Conservation (phyloP, 1,284 basidiomycete genomes). For the Pseudozyma sp. region DNA sequence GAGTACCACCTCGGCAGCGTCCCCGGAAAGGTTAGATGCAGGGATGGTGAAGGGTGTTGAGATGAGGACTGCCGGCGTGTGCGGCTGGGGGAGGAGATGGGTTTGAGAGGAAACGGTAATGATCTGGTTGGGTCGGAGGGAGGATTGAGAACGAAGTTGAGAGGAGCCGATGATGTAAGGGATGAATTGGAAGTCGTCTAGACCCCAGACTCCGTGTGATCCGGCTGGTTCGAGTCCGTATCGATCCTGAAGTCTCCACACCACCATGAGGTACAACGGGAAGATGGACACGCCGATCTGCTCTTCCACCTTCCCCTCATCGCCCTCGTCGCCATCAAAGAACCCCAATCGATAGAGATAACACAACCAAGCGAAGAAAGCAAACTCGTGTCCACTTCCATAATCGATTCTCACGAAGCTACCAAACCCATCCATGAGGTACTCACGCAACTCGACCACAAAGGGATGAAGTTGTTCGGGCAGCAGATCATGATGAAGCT, state of each 20-base stretch:
- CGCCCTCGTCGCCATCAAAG: slow-evolving; percentile 18
- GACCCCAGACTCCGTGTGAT: slow-evolving; percentile 96
- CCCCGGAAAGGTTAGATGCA: slow-evolving; percentile 1
- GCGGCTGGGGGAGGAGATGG: neutral
- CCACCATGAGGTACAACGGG: slow-evolving; percentile 81
- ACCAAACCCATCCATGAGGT: slow-evolving; percentile 87
- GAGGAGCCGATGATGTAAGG: slow-evolving; percentile 92
- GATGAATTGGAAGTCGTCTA: slow-evolving; percentile 90
- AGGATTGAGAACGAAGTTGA: slow-evolving; percentile 75
- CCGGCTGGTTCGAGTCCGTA: slow-evolving; percentile 96
- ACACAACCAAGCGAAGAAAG: slow-evolving; percentile 63
- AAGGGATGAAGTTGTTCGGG: slow-evolving; percentile 72
- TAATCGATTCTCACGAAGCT: slow-evolving; percentile 93
- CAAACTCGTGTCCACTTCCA: slow-evolving; percentile 89
- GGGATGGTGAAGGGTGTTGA: neutral
- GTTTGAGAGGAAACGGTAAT: slow-evolving; percentile 15
- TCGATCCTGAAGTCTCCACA: slow-evolving; percentile 86
- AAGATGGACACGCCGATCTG: slow-evolving; percentile 74
- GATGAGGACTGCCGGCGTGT: slow-evolving; percentile 14
- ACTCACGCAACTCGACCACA: slow-evolving; percentile 77
- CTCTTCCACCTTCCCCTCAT: slow-evolving; percentile 27
- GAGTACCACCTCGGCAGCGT: neutral
- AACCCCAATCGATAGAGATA: slow-evolving; percentile 52
- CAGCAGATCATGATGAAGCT: slow-evolving; percentile 70
- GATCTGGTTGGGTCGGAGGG: slow-evolving; percentile 14